Evolutionary conservation across 371 early-diverging fungal species (phyloP), one percentile per base, ranked within the genome.

Genomic region (Rhizomucor miehei): DNA sequence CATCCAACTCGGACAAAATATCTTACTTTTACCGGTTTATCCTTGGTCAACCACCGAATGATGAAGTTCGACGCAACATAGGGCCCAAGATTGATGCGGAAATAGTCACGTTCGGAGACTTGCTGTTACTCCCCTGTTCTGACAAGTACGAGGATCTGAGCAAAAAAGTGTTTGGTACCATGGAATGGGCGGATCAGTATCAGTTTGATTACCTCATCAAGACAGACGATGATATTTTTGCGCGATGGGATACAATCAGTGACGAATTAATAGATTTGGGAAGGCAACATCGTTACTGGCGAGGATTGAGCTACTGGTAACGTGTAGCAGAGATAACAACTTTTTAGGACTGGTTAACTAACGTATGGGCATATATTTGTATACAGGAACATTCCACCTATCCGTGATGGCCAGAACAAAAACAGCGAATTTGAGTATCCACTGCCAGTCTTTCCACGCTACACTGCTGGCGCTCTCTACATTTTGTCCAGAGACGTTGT

Each of bases 211-310:
- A 81, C 49, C 59, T 86, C 23, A 66, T 84, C 54, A 86, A 86
- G 65, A 84, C 86, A 2, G 80, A 86, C 50, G 84, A 86, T 37
- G 84, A 86, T 60, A 78, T 84, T 17, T 86, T 86, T 68, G 78
- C 80, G 17, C 67, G 84, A 24, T 82, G 82, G 82, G 84, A 86
- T 48, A 79, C 79, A 5, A 68, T 86, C 46, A 69, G 71, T 10
- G 59, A 65, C 4, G 86, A 86, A 54, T 54, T 86, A 24, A 60
- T 69, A 34, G 63, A 67, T 3, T 63, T 79, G 14, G 86, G 84
- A 9, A 69, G 72, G 6, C 66, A 64, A 14, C 56, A 72, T 17
- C 77, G 81, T 24, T 86, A 84, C 48, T 86, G 84, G 86, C 74
- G 76, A 48, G 84, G 84, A 23, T 65, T 84, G 11, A 79, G 79